Base-by-base conservation (phyloP, 2,329 filamentous ascomycete genomes). In the Colletotrichum orbiculare region DNA sequence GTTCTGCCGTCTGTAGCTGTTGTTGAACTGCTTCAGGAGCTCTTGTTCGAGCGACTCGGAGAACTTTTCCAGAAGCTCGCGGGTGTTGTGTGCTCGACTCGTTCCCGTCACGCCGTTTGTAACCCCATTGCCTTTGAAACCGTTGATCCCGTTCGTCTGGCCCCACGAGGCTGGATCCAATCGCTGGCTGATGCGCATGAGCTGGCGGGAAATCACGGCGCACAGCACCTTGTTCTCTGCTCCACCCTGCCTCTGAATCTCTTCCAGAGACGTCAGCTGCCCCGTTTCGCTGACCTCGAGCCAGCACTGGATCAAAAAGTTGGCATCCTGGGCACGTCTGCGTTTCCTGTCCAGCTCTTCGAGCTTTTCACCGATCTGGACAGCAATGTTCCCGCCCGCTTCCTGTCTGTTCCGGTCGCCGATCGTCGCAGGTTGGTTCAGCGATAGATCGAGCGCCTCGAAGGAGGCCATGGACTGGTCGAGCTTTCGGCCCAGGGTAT, bases 221-320 rank as follows among this genome's bases (percentile, higher is more conserved):
- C 94, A 97, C 64, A 94, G 89, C 49, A 99, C 93, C 77, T 97
- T 98, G 76, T 95, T 94, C 71, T 97, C 94, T 10, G 92, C 91
- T 34, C 91, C 91, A 2, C 93, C 93, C 69, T 94, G 91, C 69
- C 92, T 87, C 73, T 95, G 87, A 65, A 98, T 90, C 68, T 96
- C 94, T 76, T 98, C 93, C 52, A 99, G 79, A n/a, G 91, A 89
- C 8, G 91, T 91, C 60, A 98, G 84, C 71, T 96, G 89, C 4
- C 96, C 96, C 8, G 91, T 90, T 73, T 97, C 94, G 77, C 91
- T 94, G 71, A 99, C 93, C 73, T 98, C 95, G 45, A 93, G 89
- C 95, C 96, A 99, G 81, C 96, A 99, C 75, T 97, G 92, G 69
- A 99, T 94, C 64, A 99, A 79, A 75, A 98, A 98, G 74, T 92